phyloP scores from a whole-genome alignment of 768 basidiomycete genomes.

The Agrocybe pediades region DNA sequence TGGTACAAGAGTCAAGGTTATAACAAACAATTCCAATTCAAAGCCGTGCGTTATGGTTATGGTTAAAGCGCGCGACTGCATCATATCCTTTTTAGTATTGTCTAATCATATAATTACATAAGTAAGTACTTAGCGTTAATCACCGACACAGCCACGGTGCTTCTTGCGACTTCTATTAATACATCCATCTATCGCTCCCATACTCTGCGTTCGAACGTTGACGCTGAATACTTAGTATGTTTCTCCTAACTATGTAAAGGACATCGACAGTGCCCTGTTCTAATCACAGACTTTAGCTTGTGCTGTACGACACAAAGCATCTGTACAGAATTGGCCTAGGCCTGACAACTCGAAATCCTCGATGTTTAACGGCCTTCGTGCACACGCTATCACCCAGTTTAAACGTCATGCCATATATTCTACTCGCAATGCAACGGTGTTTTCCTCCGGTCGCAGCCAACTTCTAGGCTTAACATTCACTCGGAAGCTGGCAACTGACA shows the following conservation, averaged over 20 bases:
- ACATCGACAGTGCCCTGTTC: too few species aligned
- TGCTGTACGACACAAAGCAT: too few species aligned
- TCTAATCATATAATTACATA: neutral
- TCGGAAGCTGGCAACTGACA: neutral
- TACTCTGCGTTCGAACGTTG: neutral
- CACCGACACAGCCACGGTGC: too few species aligned
- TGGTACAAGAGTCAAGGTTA: constrained; percentile 2
- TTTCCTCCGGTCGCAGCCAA: too few species aligned
- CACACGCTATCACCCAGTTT: neutral
- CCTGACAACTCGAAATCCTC: too few species aligned
- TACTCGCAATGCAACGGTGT: neutral
- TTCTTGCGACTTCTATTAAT: neutral
- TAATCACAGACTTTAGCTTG: too few species aligned
- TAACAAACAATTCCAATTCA: neutral
- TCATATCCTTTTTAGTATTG: neutral
- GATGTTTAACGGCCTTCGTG: neutral
- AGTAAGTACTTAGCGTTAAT: too few species aligned
- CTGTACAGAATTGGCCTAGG: too few species aligned
- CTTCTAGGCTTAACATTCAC: neutral
- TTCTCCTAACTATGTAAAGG: too few species aligned
- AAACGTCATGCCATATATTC: neutral
- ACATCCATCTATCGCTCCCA: neutral
- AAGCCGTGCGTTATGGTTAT: too few species aligned
- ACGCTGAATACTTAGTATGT: too few species aligned
- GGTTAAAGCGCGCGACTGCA: too few species aligned